Evolutionary conservation across 2,329 filamentous ascomycete species (phyloP), one percentile per base, ranked within the genome.

Genomic region (Penicillium corylophilum): DNA sequence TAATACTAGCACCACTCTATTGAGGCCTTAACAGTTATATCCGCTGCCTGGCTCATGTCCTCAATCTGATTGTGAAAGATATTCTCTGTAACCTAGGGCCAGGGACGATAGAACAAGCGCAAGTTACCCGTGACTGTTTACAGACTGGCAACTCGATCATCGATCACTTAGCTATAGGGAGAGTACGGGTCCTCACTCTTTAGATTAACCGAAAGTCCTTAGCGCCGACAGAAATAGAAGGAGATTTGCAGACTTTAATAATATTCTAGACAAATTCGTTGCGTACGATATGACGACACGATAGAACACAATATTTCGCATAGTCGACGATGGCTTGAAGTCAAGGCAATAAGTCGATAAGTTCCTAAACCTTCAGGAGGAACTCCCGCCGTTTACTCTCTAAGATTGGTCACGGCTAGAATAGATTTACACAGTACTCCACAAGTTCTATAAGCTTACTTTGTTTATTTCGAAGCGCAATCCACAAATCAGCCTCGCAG

Each of bases 41-140:
- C 16, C 46, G 42, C 26, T 49, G 51, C 39, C 38, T 49, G 16
- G 51, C 51, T 44, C 46, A 53, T 53, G 36, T 53, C 43, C 22
- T 53, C 29, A 53, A 53, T 28, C 43, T 53, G 18, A 53, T 53
- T 43, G 43, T 44, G 29, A 50, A 46, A 35, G 46, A 46, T 50
- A 50, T 53, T 6, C 46, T 50, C 12, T 31, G 16, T 33, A 7
- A 13, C 22, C 39, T 53, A 13, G 31, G 24, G 24, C 46, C 46
- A 16, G 46, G 51, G 16, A 48, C 7, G 28, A 20, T 20, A 20
- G 42, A 46, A 51, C 28, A 47, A 47, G 49, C 49, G 15, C 9
- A 33, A 26, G n/a, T 22, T 38, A 31, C 38, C 29, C 44, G 23
- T 20, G 28, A 51, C 24, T 16, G 29, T 24, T 16, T 48, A 35